phyloP scores from a whole-genome alignment of 2,329 filamentous ascomycete genomes.

The Ustulina deusta region DNA sequence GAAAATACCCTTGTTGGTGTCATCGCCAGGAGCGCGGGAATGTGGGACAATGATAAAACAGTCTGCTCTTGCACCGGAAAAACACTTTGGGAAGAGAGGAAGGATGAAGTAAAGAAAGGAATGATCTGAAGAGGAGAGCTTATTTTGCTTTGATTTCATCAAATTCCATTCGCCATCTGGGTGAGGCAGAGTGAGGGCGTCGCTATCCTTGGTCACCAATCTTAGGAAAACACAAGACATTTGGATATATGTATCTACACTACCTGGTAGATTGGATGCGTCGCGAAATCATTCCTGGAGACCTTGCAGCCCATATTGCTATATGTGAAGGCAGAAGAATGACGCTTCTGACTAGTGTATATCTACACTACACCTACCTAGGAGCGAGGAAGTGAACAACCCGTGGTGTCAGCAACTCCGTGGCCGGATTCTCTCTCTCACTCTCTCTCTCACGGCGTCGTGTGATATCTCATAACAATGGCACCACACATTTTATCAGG shows the following conservation, averaged over 20 bases:
- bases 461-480: conserved; percentile 37
- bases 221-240: conserved; percentile 13
- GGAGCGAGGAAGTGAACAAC: conserved; percentile 5
- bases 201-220: conserved; percentile 13
- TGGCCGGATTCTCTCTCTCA: background rate
- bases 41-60: conserved; percentile 99
- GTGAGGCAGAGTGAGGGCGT: background rate
- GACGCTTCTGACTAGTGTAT: background rate
- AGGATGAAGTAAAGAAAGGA: conserved; percentile 87
- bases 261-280: conserved; percentile 25
- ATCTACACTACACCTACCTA: background rate
- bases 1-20: conserved; percentile 90
- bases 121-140: conserved; percentile 74
- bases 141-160: background rate
- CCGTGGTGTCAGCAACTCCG: conserved; percentile 9
- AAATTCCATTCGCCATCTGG: conserved; percentile 1
- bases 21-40: conserved; percentile 93
- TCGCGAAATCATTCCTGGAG: conserved; percentile 15
- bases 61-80: conserved; percentile 98
- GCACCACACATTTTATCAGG: conserved; percentile 36
- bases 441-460: conserved; percentile 27
- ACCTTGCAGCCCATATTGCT: conserved; percentile 20
- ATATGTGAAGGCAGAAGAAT: conserved; percentile 1
- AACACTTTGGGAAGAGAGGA: conserved; percentile 96
- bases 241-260: conserved; percentile 25